Base-by-base conservation (phyloP, 2,329 filamentous ascomycete species). In the Aureobasidium sp. region DNA sequence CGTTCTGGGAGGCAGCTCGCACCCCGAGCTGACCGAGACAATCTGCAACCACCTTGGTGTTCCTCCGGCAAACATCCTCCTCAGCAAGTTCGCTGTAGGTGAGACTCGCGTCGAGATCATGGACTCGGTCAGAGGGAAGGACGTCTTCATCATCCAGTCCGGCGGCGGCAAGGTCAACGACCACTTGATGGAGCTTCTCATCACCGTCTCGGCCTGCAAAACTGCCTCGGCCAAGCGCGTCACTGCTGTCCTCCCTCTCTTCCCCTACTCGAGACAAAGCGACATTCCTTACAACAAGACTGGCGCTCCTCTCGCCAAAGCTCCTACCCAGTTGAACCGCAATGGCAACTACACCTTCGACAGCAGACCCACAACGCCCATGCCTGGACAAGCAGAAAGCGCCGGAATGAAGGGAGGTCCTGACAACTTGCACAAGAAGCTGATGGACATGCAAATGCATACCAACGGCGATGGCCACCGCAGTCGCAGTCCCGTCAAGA, bases 131-230 rank as follows among this genome's bases (percentile, higher is more conserved):
- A 89, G 94, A 69, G 94, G 90, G 68, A 99, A 99, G 76, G 94
- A 99, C 85, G 94, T 97, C 74, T 99, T 95, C 79, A 97, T 97
- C 73, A 91, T 99, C 70, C 93, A 97, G 77, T 94, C 91, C 45
- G 91, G 91, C 68, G 90, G 90, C 68, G 91, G 91, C 66, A 89
- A 89, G 70, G 90, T 97, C 77, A 99, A 99, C 74, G 94, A 99
- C 77, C 87, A 96, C 77, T 85, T 99, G 66, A 89, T 99, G 79
- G 94, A 99, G 73, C 86, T 97, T 54, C 89, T 96, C 75, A 97
- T 97, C 78, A 96, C 94, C 78, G 93, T 97, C 69, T 96, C 91
- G n/a, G 94, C 94, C 64, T 97, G 94, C 85, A 96, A 96, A 78
- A 88, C 89, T 13, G 91, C 91, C 68, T 97, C 92, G 44, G 94